A percentile compares a stretch with the other conserved stretches of the same genome.
phyloP scores from a whole-genome alignment of 345 rosid genomes.

The Excoecaria cochinchinensis region DNA sequence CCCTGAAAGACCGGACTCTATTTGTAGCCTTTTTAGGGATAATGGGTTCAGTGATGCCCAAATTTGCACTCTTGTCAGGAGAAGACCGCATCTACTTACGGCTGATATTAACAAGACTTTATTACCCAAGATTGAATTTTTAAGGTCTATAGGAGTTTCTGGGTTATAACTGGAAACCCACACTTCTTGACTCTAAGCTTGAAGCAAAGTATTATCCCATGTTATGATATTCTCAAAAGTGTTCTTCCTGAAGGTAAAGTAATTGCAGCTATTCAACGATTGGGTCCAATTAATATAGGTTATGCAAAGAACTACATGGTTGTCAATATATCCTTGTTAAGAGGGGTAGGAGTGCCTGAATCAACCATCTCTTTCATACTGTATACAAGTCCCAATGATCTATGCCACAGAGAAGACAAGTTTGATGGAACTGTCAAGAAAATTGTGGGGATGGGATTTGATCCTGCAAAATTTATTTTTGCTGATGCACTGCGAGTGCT shows the following conservation, averaged over 20 bases:
- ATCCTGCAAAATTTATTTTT: constrained; percentile 26
- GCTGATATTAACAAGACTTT: not conserved
- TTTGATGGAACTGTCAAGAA: constrained; percentile 23
- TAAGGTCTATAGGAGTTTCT: constrained; percentile 13
- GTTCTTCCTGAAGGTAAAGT: not conserved
- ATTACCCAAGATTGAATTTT: constrained; percentile 4
- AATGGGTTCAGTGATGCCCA: constrained; percentile 6
- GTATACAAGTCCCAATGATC: not conserved
- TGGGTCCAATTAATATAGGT: not conserved
- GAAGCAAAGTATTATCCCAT: not conserved
- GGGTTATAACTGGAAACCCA: not conserved
- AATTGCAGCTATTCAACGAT: not conserved
- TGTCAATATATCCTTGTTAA: not conserved
- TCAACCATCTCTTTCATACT: no score
- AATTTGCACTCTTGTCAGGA: constrained; percentile 6
- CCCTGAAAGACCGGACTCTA: constrained; percentile 1
- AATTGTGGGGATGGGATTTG: constrained; percentile 31
- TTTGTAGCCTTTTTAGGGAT: not conserved
- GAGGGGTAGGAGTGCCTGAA: no score
- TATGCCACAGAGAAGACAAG: constrained; percentile 5
- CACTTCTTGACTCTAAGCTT: not conserved
- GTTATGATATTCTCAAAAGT: not conserved
- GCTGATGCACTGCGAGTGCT: constrained; percentile 25
- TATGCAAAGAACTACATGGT: not conserved
- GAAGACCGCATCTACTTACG: not conserved